Base-by-base conservation (phyloP, 2,329 filamentous ascomycete species). In the Aspergillus tamarii region DNA sequence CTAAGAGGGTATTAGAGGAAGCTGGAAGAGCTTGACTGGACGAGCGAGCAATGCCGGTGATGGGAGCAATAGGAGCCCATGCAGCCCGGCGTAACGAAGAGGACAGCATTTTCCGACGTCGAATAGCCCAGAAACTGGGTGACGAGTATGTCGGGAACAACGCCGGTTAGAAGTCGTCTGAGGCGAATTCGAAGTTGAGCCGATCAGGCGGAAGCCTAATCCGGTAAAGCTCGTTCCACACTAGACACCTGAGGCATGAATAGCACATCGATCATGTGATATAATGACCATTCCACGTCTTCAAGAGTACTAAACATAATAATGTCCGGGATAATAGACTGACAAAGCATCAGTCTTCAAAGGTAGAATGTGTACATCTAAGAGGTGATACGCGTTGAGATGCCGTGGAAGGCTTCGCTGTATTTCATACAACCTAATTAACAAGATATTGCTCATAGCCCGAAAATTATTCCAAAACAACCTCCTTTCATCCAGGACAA, bases 31-130 rank as follows among this genome's bases (percentile, higher is more conserved):
- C 66, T 55, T 73, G 70, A 52, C 62, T 69, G 43, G 73, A 72
- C 14, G 74, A 66, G 50, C 76, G 74, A 66, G 74, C 70, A 48
- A 78, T 67, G 34, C 72, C 74, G 46, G 78, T 70, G 36, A 78
- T 68, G 52, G 73, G 65, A 39, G 70, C 71, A 61, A 73, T 72
- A 45, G 77, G 73, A 63, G 76, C 71, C 73, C 80, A 79, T 68
- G 76, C 80, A 64, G 77, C 80, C 70, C 79, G 78, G 73, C 80
- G 79, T 71, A 82, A 67, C 55, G 81, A 83, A 59, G 78, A 80
- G 55, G 80, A 78, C 68, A 83, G 73, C 81, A 83, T 83, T 61
- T 65, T 76, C 36, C 39, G 46, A 57, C 67, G 67, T 61, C 56
- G 60, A 46, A 65, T 58, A 60, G 66, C 73, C 72, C 72, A 73